Percentiles rank a stretch among this genome's conserved stretches.
Evolutionary conservation across 2,329 filamentous ascomycete genomes (phyloP).

Genomic region (Chaetomium sp.): DNA sequence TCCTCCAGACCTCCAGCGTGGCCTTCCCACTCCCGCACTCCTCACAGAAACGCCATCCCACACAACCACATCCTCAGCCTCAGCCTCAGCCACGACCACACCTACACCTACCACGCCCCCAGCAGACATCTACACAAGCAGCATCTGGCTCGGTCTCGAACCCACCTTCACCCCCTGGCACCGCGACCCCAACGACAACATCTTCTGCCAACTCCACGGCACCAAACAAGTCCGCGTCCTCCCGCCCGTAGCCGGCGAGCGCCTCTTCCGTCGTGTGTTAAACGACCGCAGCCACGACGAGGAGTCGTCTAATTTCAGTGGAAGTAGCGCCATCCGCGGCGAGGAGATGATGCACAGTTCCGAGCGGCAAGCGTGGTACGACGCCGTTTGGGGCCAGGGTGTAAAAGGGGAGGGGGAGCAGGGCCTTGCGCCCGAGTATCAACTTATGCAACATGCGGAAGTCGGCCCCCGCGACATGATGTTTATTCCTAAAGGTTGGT

Average conservation of each 20-base stretch:
- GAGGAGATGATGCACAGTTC: constrained; percentile 86
- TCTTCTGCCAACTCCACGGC: constrained; percentile 78
- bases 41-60: constrained; percentile 33
- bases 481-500: constrained; percentile 79
- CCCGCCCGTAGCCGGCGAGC: constrained; percentile 54
- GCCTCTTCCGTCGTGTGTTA: constrained; percentile 53
- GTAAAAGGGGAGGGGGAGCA: neutral
- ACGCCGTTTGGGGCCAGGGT: constrained; percentile 58
- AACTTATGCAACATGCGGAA: constrained; percentile 42
- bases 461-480: constrained; percentile 62
- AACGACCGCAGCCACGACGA: constrained; percentile 29
- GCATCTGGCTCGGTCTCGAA: constrained; percentile 80
- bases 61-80: no score
- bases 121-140: constrained; percentile 78
- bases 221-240: constrained; percentile 68
- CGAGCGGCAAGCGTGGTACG: constrained; percentile 61
- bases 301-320: constrained; percentile 7
- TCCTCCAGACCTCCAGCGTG: constrained; percentile 53
- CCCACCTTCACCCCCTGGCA: constrained; percentile 89
- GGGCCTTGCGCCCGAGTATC: neutral
- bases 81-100: no score
- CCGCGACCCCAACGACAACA: constrained; percentile 86
- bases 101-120: constrained; percentile 41
- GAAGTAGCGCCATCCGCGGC: constrained; percentile 55
- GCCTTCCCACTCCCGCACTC: constrained; percentile 62